Evolutionary conservation across 176 grass and related monocot genomes (phyloP).

Genomic region (Oryza brachyantha): DNA sequence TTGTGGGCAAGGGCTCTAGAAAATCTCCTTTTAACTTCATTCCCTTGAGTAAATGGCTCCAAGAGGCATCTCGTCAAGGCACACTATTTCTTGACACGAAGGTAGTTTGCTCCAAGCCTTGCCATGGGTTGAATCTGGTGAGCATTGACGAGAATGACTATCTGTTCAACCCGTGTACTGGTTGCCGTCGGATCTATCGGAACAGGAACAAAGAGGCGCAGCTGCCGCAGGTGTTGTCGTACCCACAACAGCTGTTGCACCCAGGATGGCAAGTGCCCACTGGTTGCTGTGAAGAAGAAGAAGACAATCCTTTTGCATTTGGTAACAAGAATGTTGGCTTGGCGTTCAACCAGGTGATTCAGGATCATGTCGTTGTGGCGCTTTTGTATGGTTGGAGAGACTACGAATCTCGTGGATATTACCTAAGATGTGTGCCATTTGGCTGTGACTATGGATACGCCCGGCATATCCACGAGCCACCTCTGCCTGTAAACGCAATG

Average conservation of each 20-base stretch:
- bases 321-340: not conserved
- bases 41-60: not conserved
- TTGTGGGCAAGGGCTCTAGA: constrained; percentile 19
- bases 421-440: no score
- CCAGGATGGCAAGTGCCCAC: not conserved
- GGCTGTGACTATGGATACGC: no score
- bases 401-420: no score
- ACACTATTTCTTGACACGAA: not conserved
- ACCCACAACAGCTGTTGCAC: no score
- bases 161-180: constrained; percentile 23
- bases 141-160: not conserved
- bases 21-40: not conserved
- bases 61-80: not conserved
- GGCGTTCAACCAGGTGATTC: not conserved
- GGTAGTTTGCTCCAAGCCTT: constrained; percentile 31
- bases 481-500: not conserved
- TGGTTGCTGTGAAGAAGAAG: no score
- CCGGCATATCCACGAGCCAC: no score
- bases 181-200: not conserved
- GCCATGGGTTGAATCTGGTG: constrained; percentile 30
- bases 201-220: not conserved
- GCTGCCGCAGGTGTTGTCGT: no score
- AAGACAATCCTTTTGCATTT: not conserved
- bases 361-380: not conserved
- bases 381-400: no score